phyloP scores from a whole-genome alignment of 2,329 filamentous ascomycete genomes.

The Colletotrichum nymphaeae region DNA sequence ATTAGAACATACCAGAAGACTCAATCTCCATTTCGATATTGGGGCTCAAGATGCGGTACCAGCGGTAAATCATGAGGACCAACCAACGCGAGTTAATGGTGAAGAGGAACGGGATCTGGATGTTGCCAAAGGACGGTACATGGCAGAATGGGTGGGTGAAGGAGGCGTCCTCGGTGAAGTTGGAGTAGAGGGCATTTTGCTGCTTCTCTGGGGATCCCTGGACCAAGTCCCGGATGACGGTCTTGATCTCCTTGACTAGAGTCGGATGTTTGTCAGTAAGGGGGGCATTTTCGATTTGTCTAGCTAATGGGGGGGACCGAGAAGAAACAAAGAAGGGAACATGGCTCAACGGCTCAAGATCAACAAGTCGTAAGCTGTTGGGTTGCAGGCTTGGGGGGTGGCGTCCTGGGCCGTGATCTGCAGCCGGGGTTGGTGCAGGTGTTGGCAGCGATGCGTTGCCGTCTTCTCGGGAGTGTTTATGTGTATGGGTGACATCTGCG shows the following conservation, averaged over 20 bases:
- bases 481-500: background rate
- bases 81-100: slow-evolving; percentile 72
- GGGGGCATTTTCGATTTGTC: background rate
- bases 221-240: slow-evolving; percentile 75
- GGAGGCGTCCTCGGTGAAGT: slow-evolving; percentile 77
- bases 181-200: slow-evolving; percentile 72
- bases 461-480: background rate
- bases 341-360: background rate
- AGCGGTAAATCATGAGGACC: slow-evolving; percentile 78
- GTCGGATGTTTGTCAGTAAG: slow-evolving; percentile 20
- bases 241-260: slow-evolving; percentile 68
- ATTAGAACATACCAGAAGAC: slow-evolving; percentile 56
- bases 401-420: background rate
- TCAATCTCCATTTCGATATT: slow-evolving; percentile 76
- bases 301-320: background rate
- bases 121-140: slow-evolving; percentile 65
- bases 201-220: slow-evolving; percentile 76
- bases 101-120: slow-evolving; percentile 51
- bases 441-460: background rate
- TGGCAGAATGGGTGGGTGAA: slow-evolving; percentile 85
- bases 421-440: background rate
- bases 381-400: background rate
- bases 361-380: background rate
- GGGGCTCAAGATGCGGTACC: slow-evolving; percentile 88
- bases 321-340: no score